Conservation (phyloP, 345 rosid species). For the Salix suchowensis region DNA sequence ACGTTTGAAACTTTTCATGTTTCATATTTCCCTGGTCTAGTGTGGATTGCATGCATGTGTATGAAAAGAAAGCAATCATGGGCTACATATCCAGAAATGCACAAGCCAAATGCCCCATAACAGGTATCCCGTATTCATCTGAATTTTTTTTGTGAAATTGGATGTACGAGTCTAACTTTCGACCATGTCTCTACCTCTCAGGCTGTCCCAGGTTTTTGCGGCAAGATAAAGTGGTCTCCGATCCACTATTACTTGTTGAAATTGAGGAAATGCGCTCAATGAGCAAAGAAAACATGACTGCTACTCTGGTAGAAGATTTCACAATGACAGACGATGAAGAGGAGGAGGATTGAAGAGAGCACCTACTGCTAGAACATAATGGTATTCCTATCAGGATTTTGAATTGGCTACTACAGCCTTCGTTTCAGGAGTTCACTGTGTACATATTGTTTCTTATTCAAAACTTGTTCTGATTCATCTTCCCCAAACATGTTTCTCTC, state of each 20-base stretch:
- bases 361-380: not conserved
- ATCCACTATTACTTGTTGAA: slow-evolving; percentile 54
- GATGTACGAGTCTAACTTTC: not conserved
- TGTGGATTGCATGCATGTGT: slow-evolving; percentile 79
- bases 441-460: not conserved
- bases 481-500: not conserved
- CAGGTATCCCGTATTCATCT: slow-evolving; percentile 44
- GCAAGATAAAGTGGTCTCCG: slow-evolving; percentile 46
- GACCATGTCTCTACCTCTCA: slow-evolving; percentile 17
- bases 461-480: no score
- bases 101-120: slow-evolving; percentile 52
- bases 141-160: not conserved
- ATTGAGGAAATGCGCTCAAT: slow-evolving; percentile 62
- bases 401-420: not conserved
- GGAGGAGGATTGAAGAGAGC: not conserved
- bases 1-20: not conserved
- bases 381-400: not conserved
- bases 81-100: slow-evolving; percentile 37
- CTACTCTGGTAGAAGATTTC: slow-evolving; percentile 66
- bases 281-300: slow-evolving; percentile 36
- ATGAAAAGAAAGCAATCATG: slow-evolving; percentile 55
- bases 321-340: slow-evolving; percentile 40
- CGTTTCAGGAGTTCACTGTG: not conserved
- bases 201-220: slow-evolving; percentile 65
- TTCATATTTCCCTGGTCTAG: slow-evolving; percentile 30